phyloP scores from a whole-genome alignment of 2,329 filamentous ascomycete genomes.

The Fusarium staphyleae region DNA sequence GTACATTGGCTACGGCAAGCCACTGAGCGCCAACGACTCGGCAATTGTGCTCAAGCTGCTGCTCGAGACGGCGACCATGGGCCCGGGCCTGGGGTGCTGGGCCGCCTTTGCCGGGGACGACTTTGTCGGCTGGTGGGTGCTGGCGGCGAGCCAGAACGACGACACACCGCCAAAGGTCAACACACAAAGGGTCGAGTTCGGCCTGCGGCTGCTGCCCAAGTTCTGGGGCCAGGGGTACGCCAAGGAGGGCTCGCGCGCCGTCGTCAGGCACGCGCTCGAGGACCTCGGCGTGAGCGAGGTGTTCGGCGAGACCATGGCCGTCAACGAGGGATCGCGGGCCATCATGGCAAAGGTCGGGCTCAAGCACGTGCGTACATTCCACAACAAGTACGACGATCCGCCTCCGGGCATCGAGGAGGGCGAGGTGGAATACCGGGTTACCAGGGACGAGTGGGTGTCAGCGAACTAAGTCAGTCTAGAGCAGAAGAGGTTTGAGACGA shows the following conservation, averaged over 20 bases:
- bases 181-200: constrained; percentile 36
- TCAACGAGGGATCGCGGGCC: constrained; percentile 41
- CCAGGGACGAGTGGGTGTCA: constrained; percentile 30
- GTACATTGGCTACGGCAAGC: constrained; percentile 37
- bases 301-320: constrained; percentile 43
- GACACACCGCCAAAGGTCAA: constrained; percentile 14
- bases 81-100: constrained; percentile 34
- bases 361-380: constrained; percentile 34
- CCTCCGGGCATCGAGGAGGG: constrained; percentile 39
- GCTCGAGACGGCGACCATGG: constrained; percentile 31
- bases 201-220: constrained; percentile 39
- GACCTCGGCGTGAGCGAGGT: constrained; percentile 38
- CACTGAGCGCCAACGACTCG: constrained; percentile 28
- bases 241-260: constrained; percentile 42
- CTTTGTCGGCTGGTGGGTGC: constrained; percentile 44
- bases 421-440: constrained; percentile 39
- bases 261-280: constrained; percentile 42
- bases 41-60: constrained; percentile 35
- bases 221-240: constrained; percentile 44
- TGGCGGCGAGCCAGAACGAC: constrained; percentile 35
- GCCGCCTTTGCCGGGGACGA: constrained; percentile 33
- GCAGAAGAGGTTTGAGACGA: too few species aligned
- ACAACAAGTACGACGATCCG: constrained; percentile 38
- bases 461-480: constrained; percentile 11
- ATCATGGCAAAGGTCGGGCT: constrained; percentile 32